These are phyloP conservation scores for Diaporthe ilicicola DNA, from an alignment of 2,329 filamentous ascomycete species.

Conservation along the genomic window DNA sequence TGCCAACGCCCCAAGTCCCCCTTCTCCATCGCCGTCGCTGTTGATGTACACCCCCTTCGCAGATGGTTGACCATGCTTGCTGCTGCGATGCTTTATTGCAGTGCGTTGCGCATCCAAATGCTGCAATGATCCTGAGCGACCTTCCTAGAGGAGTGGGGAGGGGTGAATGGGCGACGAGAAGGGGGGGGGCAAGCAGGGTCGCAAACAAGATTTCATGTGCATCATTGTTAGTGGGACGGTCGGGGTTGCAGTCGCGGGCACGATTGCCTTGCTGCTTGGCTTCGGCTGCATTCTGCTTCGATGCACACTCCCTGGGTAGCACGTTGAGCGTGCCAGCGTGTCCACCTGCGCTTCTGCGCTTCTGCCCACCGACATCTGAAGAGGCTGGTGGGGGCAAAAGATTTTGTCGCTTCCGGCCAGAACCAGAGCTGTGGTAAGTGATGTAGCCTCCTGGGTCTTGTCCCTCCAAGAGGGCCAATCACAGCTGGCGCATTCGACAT, in stretches of 20 bases:
- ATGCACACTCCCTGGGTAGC: neutral
- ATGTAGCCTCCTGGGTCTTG: conserved; percentile 21
- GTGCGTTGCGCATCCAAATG: neutral
- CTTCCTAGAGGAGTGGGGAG: conserved; percentile 2
- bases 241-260: neutral
- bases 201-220: neutral
- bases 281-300: neutral
- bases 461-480: conserved; percentile 7
- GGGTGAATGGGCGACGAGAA: neutral
- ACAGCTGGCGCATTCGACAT: conserved; percentile 6
- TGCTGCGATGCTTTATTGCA: neutral
- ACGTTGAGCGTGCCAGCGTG: neutral
- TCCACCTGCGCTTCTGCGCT: neutral
- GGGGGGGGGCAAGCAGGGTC: neutral
- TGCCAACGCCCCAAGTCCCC: neutral
- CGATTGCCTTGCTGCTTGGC: neutral
- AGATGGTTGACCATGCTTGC: neutral
- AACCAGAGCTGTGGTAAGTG: conserved; percentile 25
- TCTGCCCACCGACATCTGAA: neutral
- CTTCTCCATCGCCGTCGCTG: neutral
- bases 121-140: conserved; percentile 9
- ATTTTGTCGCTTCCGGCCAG: conserved; percentile 18
- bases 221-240: neutral
- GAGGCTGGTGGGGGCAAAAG: conserved; percentile 18
- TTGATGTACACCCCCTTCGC: neutral